phyloP scores from a whole-genome alignment of 345 rosid species.

The Linum trigynum region DNA sequence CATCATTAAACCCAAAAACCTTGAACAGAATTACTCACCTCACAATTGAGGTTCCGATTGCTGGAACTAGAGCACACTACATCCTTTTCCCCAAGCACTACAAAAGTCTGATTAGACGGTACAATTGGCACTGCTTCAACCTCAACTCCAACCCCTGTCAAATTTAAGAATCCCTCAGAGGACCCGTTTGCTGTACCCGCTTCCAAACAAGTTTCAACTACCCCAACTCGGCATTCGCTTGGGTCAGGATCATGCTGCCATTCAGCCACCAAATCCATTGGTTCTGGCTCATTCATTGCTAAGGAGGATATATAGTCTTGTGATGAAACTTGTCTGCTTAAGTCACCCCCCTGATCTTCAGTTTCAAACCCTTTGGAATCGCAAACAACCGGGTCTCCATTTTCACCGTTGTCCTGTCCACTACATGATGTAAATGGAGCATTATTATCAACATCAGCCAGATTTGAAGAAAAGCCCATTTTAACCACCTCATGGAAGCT shows the following conservation, averaged over 20 bases:
- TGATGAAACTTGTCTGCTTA: conserved; percentile 19
- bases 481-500: conserved; percentile 21
- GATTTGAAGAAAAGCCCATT: conserved; percentile 12
- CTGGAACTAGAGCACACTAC: conserved; percentile 28
- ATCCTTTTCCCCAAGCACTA: conserved; percentile 26
- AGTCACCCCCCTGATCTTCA: conserved; percentile 15
- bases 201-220: conserved; percentile 23
- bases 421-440: conserved; percentile 14
- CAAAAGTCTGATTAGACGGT: conserved; percentile 31
- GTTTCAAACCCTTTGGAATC: conserved; percentile 14
- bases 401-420: conserved; percentile 21
- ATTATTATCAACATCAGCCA: conserved; percentile 18
- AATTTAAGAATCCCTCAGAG: conserved; percentile 15
- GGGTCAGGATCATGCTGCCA: conserved; percentile 17
- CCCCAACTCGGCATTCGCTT: conserved; percentile 18
- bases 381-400: conserved; percentile 8
- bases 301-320: conserved; percentile 20
- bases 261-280: conserved; percentile 23
- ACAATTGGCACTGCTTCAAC: conserved; percentile 31
- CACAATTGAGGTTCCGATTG: conserved; percentile 31
- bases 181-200: conserved; percentile 21
- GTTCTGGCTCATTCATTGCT: conserved; percentile 27
- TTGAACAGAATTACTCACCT: conserved; percentile 46
- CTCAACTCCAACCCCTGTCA: conserved; percentile 26
- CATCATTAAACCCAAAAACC: conserved; percentile 29